phyloP scores from a whole-genome alignment of 805 yeast species.

The Candida lessepsii region DNA sequence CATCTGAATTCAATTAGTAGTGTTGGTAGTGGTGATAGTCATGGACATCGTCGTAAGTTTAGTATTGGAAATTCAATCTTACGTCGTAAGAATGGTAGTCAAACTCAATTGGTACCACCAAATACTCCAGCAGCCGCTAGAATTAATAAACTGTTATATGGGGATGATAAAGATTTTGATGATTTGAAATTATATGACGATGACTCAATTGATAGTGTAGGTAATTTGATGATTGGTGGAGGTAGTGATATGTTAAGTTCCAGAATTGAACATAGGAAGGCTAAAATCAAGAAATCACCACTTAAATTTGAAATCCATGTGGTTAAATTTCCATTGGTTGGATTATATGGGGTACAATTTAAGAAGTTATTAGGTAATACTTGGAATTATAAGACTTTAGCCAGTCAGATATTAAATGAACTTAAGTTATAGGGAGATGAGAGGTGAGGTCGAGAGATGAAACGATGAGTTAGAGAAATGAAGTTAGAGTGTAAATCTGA shows the following conservation, averaged over 20 bases:
- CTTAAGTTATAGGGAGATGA: constrained; percentile 43
- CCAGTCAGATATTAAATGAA: constrained; percentile 76
- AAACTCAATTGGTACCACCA: constrained; percentile 42
- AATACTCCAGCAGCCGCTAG: constrained; percentile 55
- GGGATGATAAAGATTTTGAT: constrained; percentile 30
- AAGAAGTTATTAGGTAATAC: constrained; percentile 92
- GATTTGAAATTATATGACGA: constrained; percentile 40
- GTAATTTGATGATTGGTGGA: constrained; percentile 46
- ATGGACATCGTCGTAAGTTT: constrained; percentile 57
- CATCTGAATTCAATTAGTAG: constrained; percentile 35
- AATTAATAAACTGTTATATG: constrained; percentile 27
- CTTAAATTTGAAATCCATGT: constrained; percentile 87
- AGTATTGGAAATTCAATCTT: constrained; percentile 59
- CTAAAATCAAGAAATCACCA: constrained; percentile 43
- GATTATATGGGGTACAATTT: constrained; percentile 91
- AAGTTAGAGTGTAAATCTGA: too few relatives aligned
- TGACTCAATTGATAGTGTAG: constrained; percentile 61
- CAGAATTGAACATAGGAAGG: constrained; percentile 50
- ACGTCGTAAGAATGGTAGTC: constrained; percentile 48
- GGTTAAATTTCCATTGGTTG: constrained; percentile 87
- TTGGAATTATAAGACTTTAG: constrained; percentile 90
- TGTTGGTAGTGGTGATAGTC: constrained; percentile 17
- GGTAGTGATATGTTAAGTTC: constrained; percentile 64
- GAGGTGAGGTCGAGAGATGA: too few relatives aligned
- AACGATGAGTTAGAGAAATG: too few relatives aligned